These are phyloP conservation scores for Barbarea vulgaris DNA, from an alignment of 345 rosid species.

Conservation along the genomic window DNA sequence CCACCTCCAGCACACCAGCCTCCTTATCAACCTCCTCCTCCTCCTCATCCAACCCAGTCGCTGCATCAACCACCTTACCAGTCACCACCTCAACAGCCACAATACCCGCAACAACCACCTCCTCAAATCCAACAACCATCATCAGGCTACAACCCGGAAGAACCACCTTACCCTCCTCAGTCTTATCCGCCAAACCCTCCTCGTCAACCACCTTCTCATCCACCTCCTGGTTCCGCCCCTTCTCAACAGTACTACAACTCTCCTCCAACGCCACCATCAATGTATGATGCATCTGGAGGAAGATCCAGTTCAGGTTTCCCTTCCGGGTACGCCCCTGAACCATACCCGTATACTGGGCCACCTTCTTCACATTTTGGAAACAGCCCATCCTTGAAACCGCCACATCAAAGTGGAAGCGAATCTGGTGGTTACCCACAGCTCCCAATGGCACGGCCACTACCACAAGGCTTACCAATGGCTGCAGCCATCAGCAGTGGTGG, in stretches of 20 bases:
- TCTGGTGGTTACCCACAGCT: constrained; percentile 76
- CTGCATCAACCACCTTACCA: constrained; percentile 69
- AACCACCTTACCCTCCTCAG: constrained; percentile 58
- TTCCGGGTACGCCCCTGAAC: constrained; percentile 61
- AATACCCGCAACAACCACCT: constrained; percentile 60
- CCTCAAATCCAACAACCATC: constrained; percentile 59
- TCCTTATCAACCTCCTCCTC: constrained; percentile 71
- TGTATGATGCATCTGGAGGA: constrained; percentile 61
- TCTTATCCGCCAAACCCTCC: constrained; percentile 55
- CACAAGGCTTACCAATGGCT: constrained; percentile 73
- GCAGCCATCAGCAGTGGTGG: constrained; percentile 51
- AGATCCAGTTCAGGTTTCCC: constrained; percentile 67
- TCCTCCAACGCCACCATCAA: constrained; percentile 55
- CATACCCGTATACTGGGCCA: constrained; percentile 55
- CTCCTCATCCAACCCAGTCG: constrained; percentile 52
- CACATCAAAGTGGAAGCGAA: constrained; percentile 46
- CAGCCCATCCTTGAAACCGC: constrained; percentile 54
- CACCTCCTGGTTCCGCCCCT: constrained; percentile 54
- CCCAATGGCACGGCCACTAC: constrained; percentile 75
- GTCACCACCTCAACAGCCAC: constrained; percentile 62
- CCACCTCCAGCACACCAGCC: constrained; percentile 57
- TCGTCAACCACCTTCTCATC: constrained; percentile 62
- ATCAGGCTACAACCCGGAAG: constrained; percentile 62
- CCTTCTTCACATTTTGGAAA: constrained; percentile 65
- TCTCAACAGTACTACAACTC: constrained; percentile 65